Evolutionary conservation across 2,329 filamentous ascomycete species (phyloP).

Genomic region (Fusarium acutatum): DNA sequence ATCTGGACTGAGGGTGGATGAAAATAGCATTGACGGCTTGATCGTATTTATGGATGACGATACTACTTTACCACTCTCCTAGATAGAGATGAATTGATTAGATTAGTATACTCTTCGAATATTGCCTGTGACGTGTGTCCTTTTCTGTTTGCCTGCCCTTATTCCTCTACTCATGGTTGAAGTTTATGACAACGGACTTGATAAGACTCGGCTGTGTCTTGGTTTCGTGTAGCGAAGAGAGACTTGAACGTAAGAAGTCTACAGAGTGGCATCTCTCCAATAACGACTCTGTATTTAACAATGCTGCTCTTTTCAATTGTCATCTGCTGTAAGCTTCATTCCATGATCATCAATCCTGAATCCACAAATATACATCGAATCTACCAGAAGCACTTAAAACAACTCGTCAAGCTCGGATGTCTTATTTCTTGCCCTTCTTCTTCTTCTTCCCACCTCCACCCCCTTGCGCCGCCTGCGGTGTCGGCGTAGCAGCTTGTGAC

Average conservation of each 20-base stretch:
- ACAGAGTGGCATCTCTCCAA: not conserved
- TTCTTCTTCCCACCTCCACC: conserved; percentile 67
- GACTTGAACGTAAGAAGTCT: not conserved
- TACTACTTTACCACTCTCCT: conserved; percentile 35
- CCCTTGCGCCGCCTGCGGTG: conserved; percentile 39
- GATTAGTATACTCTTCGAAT: not conserved
- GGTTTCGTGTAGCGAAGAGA: not conserved
- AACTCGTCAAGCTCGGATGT: not conserved
- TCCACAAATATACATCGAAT: not conserved
- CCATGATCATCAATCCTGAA: not conserved
- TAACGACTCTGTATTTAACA: not conserved
- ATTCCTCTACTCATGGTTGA: not conserved
- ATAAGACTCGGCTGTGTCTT: not conserved
- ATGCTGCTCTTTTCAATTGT: not conserved
- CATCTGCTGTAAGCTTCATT: not conserved
- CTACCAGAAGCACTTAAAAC: not conserved
- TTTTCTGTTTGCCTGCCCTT: not conserved
- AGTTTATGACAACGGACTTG: not conserved
- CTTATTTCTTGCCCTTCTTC: conserved; percentile 59
- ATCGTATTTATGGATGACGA: conserved; percentile 39
- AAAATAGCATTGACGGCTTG: conserved; percentile 40
- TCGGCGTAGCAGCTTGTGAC: conserved; percentile 36
- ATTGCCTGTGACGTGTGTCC: not conserved
- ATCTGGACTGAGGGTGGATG: conserved; percentile 29
- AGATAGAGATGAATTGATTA: conserved; percentile 35